Conservation (phyloP, 116 monocot genomes). For the Dioscorea cayenensis region DNA sequence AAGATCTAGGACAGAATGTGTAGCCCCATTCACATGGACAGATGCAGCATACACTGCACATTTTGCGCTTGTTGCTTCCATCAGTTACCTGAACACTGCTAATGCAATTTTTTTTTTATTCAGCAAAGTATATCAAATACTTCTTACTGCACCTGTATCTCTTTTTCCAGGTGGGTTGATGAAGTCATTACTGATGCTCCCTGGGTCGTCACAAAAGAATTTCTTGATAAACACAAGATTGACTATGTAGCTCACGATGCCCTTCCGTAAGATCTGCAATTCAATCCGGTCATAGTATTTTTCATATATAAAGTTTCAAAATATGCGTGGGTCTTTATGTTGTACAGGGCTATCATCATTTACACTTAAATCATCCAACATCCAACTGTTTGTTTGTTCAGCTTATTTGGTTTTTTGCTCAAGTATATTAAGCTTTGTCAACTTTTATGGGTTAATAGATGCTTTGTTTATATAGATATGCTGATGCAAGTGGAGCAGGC, state of each 20-base stretch:
- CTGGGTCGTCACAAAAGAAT: slow-evolving; percentile 79
- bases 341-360: background rate
- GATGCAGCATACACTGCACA: too few species aligned
- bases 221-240: slow-evolving; percentile 84
- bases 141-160: background rate
- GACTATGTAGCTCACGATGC: slow-evolving; percentile 95
- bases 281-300: background rate
- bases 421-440: background rate
- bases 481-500: slow-evolving; percentile 94
- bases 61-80: background rate
- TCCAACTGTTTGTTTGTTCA: background rate
- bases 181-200: slow-evolving; percentile 97
- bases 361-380: background rate
- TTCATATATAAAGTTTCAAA: background rate
- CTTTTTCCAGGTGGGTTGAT: slow-evolving; percentile 75
- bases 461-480: slow-evolving; percentile 51
- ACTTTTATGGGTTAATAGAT: background rate
- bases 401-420: background rate
- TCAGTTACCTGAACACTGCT: background rate
- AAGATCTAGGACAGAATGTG: too few species aligned
- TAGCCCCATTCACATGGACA: too few species aligned
- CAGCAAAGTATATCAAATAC: background rate
- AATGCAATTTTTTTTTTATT: background rate
- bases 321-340: background rate
- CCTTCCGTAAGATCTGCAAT: slow-evolving; percentile 81